Percentiles rank a stretch among this genome's conserved stretches.
phyloP scores from a whole-genome alignment of 805 yeast genomes.

The Cyberlindnera mycetangii region DNA sequence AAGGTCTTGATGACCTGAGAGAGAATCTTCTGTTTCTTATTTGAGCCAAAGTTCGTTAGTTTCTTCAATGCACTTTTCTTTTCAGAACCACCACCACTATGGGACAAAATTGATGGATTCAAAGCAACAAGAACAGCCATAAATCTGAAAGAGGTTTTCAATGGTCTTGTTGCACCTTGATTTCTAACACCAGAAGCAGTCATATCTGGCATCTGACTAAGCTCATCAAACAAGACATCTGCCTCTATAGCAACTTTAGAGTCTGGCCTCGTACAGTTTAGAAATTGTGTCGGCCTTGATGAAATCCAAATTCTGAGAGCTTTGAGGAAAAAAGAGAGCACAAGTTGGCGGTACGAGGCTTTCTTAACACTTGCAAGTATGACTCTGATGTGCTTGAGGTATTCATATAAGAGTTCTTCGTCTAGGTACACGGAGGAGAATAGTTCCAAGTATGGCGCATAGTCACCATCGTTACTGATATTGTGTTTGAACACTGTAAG shows the following conservation, averaged over 20 bases:
- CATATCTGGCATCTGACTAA: constrained; percentile 29
- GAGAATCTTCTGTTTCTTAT: constrained; percentile 25
- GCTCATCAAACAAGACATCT: constrained; percentile 36
- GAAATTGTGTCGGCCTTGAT: constrained; percentile 45
- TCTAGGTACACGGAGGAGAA: constrained; percentile 42
- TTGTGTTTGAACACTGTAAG: constrained; percentile 34
- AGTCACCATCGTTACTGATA: constrained; percentile 34
- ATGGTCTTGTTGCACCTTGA: constrained; percentile 20
- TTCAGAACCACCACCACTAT: constrained; percentile 17
- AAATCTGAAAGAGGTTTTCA: constrained; percentile 31
- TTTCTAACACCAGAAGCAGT: constrained; percentile 12
- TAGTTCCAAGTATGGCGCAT: constrained; percentile 44
- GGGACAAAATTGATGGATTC: constrained; percentile 32
- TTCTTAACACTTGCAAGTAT: constrained; percentile 37
- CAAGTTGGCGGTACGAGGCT: constrained; percentile 43
- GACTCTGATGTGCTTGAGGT: constrained; percentile 38
- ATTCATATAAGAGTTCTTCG: constrained; percentile 33
- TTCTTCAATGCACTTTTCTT: constrained; percentile 23
- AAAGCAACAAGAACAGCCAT: constrained; percentile 34
- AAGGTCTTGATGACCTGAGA: constrained; percentile 19
- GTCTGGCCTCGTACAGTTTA: constrained; percentile 25
- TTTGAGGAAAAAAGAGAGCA: constrained; percentile 45
- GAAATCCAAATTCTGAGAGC: constrained; percentile 48
- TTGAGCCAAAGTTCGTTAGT: constrained; percentile 20
- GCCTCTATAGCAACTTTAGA: constrained; percentile 27